Evolutionary conservation across 1,284 basidiomycete genomes (phyloP).

Genomic region (Ceratobasidium theobromae): DNA sequence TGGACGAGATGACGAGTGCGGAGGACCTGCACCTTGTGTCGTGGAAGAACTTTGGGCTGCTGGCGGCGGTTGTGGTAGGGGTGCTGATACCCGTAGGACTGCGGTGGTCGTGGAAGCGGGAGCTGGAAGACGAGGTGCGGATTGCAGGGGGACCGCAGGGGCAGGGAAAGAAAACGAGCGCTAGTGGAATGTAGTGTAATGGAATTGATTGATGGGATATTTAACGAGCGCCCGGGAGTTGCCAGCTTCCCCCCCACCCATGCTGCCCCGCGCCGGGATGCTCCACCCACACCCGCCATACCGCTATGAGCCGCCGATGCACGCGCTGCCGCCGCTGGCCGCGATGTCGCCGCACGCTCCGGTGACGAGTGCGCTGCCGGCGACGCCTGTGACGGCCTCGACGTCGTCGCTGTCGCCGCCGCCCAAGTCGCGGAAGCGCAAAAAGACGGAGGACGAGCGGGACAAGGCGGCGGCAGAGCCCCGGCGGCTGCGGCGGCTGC

Average conservation of each 20-base stretch:
- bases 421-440: constrained; percentile 24
- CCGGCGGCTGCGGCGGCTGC: constrained; percentile 74
- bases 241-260: background rate
- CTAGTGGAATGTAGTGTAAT: constrained; percentile 1
- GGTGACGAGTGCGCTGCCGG: background rate
- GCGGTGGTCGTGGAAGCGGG: constrained; percentile 68
- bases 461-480: constrained; percentile 47
- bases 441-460: constrained; percentile 10
- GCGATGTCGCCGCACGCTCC: background rate
- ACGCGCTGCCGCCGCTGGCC: background rate
- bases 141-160: constrained; percentile 44
- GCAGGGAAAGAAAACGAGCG: background rate
- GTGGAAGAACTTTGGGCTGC: constrained; percentile 79
- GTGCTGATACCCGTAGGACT: constrained; percentile 90
- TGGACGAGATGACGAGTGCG: constrained; percentile 93
- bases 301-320: background rate
- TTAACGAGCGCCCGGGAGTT: constrained; percentile 14
- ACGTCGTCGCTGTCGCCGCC: constrained; percentile 12
- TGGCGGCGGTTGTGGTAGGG: constrained; percentile 82
- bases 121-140: constrained; percentile 51
- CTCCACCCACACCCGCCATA: constrained; percentile 4
- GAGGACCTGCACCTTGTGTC: constrained; percentile 92
- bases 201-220: background rate
- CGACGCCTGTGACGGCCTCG: background rate
- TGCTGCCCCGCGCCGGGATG: constrained; percentile 5